Evolutionary conservation across 2,329 filamentous ascomycete genomes (phyloP), one percentile per base, ranked within the genome.

Genomic region (Cytospora paraplurivora): DNA sequence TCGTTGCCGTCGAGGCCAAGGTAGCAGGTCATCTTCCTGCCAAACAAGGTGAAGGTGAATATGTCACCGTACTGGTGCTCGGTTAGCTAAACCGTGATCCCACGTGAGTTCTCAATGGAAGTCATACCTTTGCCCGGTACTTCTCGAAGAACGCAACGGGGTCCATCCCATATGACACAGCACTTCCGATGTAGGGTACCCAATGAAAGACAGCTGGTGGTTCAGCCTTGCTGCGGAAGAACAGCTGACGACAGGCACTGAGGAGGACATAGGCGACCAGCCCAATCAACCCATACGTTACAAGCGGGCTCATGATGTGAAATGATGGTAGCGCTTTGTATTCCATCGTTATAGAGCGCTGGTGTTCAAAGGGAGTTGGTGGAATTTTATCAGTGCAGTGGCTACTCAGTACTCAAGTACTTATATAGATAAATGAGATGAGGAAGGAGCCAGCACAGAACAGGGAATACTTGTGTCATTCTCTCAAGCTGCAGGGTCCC

Each of bases 21-120:
- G 69, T 88, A 93, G 51, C 96, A 92, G 4, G 93, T 96, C 54
- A 91, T 95, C 78, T 92, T 94, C 82, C 90, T 93, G 71, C 93
- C 92, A 59, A 96, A 87, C 56, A 96, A 85, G 65, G 96, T 80
- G 72, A 96, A 96, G 19, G 93, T 96, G 75, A 95, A 96, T 72
- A 93, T 87, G 77, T 96, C 90, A 74, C 93, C 93, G 75, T 94
- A 91, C 90, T 93, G 21, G 8, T 33, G 12, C 15, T 52, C 13
- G 13, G 3, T 2, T 27, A 21, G 49, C 57, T 41, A 17, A 11
- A 13, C 4, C 4, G 57, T 59, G 21, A 59, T 47, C 27, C 15
- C 33, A 7, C 15, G 33, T 32, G 15, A 15, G 15, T 13, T 15
- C 4, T 11, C 12, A 5, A 3, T 21, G 3, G 1, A 21, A 21